A percentile compares a stretch with the other conserved stretches of the same genome.
phyloP scores from a whole-genome alignment of 305 asterid species.

The Fraxinus ornus region DNA sequence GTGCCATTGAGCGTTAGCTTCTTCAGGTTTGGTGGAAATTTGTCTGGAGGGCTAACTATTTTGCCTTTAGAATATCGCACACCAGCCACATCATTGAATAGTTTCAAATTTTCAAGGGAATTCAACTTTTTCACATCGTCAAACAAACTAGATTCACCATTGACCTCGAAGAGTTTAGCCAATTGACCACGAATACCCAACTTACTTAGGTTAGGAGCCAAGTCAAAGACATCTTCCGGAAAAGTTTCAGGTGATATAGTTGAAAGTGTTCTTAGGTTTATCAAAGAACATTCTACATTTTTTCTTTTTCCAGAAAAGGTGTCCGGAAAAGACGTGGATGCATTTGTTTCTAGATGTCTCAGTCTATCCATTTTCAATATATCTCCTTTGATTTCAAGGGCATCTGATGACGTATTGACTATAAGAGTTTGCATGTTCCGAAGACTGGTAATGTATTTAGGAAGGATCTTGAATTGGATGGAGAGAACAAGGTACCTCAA shows the following conservation, averaged over 20 bases:
- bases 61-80: background rate
- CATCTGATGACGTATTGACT: conserved; percentile 37
- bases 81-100: conserved; percentile 28
- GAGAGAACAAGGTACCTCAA: conserved; percentile 59
- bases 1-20: background rate
- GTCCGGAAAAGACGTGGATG: conserved; percentile 42
- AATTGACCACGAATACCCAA: conserved; percentile 49
- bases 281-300: background rate
- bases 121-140: conserved; percentile 38
- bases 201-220: conserved; percentile 23
- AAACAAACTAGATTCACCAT: conserved; percentile 26
- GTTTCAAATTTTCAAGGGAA: conserved; percentile 45
- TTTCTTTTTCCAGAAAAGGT: conserved; percentile 34
- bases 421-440: conserved; percentile 66
- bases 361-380: conserved; percentile 46
- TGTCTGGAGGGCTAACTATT: background rate
- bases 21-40: background rate
- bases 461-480: conserved; percentile 35
- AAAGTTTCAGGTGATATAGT: background rate
- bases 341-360: conserved; percentile 56
- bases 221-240: background rate
- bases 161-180: conserved; percentile 34
- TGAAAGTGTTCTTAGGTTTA: background rate
- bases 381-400: conserved; percentile 49
- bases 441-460: conserved; percentile 39